Conservation (phyloP, 139 green algal species). For the Volvox africanus region DNA sequence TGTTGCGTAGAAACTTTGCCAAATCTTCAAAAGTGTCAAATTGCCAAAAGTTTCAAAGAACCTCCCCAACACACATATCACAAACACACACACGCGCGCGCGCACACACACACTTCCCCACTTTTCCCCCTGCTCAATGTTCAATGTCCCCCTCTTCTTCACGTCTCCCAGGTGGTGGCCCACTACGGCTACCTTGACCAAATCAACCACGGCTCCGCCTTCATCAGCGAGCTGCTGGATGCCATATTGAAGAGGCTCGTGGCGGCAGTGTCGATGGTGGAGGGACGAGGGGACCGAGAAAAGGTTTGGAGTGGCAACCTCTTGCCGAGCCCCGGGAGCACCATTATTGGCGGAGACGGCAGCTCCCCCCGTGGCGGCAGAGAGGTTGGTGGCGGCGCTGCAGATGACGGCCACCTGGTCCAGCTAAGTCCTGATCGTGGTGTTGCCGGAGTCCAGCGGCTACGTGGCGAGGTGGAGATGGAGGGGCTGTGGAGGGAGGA, state of each 20-base stretch:
- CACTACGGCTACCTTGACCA: conserved; percentile 70
- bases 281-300: background rate
- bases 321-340: background rate
- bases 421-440: too few relatives aligned
- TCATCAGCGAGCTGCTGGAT: conserved; percentile 47
- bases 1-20: background rate
- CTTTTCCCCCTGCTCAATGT: background rate
- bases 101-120: too few relatives aligned
- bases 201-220: conserved; percentile 54
- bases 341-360: background rate
- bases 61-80: background rate
- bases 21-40: background rate
- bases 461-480: too few relatives aligned
- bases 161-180: conserved; percentile 53
- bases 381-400: background rate
- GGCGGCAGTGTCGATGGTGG: background rate
- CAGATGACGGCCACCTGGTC: background rate
- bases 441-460: too few relatives aligned
- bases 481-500: background rate
- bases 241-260: background rate
- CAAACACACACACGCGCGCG: too few relatives aligned
- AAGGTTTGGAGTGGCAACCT: background rate
- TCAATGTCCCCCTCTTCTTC: background rate
- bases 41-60: too few relatives aligned
- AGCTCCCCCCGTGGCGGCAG: background rate